Base-by-base conservation (phyloP, 441 rosid species). In the Erodium chrysanthum region DNA sequence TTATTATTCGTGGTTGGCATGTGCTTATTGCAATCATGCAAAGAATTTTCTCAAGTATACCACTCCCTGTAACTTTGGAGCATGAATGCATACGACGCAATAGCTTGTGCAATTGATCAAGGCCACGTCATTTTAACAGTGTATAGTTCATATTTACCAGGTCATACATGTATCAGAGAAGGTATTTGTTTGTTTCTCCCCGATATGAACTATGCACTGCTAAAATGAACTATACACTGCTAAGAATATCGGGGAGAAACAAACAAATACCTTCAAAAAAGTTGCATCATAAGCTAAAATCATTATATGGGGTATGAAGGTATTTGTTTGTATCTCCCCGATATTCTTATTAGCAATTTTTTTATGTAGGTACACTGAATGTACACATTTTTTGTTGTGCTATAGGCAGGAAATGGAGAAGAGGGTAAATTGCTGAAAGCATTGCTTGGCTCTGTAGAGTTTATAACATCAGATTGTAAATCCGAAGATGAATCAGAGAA, bases 361-460 rank as follows among this genome's bases (percentile, higher is more conserved):
- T 72, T 33, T 7, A n/a, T n/a, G 10, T 37, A 27, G 71, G 31
- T 25, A 60, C 58, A 65, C 14, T 68, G 48, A 46, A 66, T 71
- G 65, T 77, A 73, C 66, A 17, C 6, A 67, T 46, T 68, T 66
- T 69, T 50, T 68, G 61, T 68, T 69, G 75, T 73, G 65, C 70
- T 77, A 69, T 80, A 89, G 96, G 78, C 91, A 80, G 86, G 82
- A 80, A 75, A 77, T 66, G 81, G 75, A 82, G 81, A 66, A 37
- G 42, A 37, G 62, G 68, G 71, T 68, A 85, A 78, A 78, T 66
- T 70, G 73, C 77, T 83, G 76, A 85, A 81, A 80, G 97, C 97
- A 27, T 86, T 92, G 52, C 91, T 91, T 74, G 97, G 97, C 68
- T 91, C 97, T 23, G 77, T 91, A 23, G 97, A 91, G 62, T 91